phyloP scores from a whole-genome alignment of 768 basidiomycete genomes.

The Clitopilus hobsonii region DNA sequence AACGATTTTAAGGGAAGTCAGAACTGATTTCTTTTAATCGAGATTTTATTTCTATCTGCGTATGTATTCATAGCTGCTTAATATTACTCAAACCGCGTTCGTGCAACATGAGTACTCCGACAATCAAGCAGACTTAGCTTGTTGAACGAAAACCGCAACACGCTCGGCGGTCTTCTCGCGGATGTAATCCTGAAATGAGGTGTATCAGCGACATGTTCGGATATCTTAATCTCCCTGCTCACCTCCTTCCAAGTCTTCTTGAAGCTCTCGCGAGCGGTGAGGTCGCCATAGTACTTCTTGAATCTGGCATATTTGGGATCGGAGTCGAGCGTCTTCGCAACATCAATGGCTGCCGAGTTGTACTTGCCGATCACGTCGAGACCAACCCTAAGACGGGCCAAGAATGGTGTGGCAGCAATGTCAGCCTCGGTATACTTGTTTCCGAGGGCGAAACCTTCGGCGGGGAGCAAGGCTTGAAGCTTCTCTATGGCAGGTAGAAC shows the following conservation, averaged over 20 bases:
- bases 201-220: too few relatives aligned
- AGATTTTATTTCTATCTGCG: too few relatives aligned
- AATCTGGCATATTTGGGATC: slow-evolving; percentile 46
- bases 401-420: slow-evolving; percentile 54
- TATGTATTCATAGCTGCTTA: too few relatives aligned
- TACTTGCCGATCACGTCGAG: slow-evolving; percentile 37
- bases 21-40: too few relatives aligned
- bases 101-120: too few relatives aligned
- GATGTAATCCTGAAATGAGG: too few relatives aligned
- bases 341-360: slow-evolving; percentile 31
- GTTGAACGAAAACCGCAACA: too few relatives aligned
- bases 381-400: slow-evolving; percentile 42
- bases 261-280: slow-evolving; percentile 50
- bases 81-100: too few relatives aligned
- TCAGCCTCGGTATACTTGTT: slow-evolving; percentile 57
- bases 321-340: slow-evolving; percentile 33
- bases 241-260: slow-evolving; percentile 34
- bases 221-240: too few relatives aligned
- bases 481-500: slow-evolving; percentile 36
- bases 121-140: too few relatives aligned
- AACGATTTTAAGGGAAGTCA: too few relatives aligned
- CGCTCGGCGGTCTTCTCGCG: too few relatives aligned
- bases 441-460: slow-evolving; percentile 34
- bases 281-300: slow-evolving; percentile 38
- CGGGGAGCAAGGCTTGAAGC: slow-evolving; percentile 45